Conservation (phyloP, 164 flowering plant genomes). For the Umbellularia californica region DNA sequence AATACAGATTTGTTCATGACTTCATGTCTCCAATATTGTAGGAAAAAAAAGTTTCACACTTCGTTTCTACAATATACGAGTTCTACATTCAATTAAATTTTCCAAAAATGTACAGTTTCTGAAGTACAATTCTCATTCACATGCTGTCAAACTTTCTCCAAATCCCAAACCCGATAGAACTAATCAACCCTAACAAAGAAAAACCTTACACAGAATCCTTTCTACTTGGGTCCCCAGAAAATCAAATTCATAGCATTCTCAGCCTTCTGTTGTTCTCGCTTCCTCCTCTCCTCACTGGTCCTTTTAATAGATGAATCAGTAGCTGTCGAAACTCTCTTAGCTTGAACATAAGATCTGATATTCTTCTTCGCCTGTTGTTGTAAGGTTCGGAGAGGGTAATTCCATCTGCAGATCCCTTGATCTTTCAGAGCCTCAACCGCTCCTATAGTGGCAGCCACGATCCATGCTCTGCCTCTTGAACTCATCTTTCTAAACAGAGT, state of each 20-base stretch:
- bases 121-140: no score
- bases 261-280: constrained; percentile 30
- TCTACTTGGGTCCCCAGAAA: constrained; percentile 49
- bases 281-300: background rate
- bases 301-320: background rate
- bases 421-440: constrained; percentile 24
- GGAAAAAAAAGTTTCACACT: no score
- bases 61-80: no score
- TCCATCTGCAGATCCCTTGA: constrained; percentile 25
- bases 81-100: no score
- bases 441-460: constrained; percentile 21
- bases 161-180: no score
- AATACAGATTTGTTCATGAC: no score
- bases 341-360: constrained; percentile 10
- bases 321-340: constrained; percentile 1
- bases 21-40: no score
- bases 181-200: no score
- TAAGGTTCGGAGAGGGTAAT: constrained; percentile 12
- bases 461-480: constrained; percentile 19
- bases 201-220: no score
- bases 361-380: constrained; percentile 16
- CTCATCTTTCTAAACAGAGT: constrained; percentile 4
- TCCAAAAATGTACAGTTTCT: no score
- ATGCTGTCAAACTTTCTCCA: no score
- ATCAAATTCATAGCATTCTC: constrained; percentile 46